Base-by-base conservation (phyloP, 495 filamentous ascomycete genomes). In the Usnea hakonensis region DNA sequence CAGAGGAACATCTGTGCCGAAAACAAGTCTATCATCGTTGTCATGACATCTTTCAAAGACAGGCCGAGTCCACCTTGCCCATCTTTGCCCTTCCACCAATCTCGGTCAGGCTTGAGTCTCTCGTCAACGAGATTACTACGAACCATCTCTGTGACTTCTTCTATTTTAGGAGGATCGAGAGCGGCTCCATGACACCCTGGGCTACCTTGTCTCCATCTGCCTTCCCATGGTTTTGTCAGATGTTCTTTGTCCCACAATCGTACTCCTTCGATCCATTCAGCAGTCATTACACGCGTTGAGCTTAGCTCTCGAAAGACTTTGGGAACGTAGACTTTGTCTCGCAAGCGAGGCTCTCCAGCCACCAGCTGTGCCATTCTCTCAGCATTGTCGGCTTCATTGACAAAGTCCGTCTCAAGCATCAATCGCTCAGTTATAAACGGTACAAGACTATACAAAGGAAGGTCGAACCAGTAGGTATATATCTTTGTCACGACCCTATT, bases 211-310 rank as follows among this genome's bases (percentile, higher is more conserved):
- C 85, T 82, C 77, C 84, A 82, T 26, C 90, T 88, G 28, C 91
- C 91, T 37, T 83, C 71, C 91, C 94, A 97, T 3, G 81, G 76
- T 11, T 78, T 76, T 0, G 82, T 87, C 64, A 96, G 85, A 23
- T 86, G 77, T 3, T 87, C 82, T 66, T 92, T 95, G 64, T 97
- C 91, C 88, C 91, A 95, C 10, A 98, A 78, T 23, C 91, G 81
- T 3, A 96, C 83, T 21, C 93, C 93, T 72, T 98, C 94, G 56
- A 98, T 90, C 94, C 94, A 98, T 70, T 98, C 93, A 2, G 94
- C 90, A 3, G 94, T 95, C 78, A 98, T 87, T 23, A 98, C 86
- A 26, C 94, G 83, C 65, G 79, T 87, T 11, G 89, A 91, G 67
- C 85, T 91, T 32, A 96, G 80, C 54, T 94, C 90, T 14, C 84